Base-by-base conservation (phyloP, 139 green algal genomes). In the Bryopsis sp. region DNA sequence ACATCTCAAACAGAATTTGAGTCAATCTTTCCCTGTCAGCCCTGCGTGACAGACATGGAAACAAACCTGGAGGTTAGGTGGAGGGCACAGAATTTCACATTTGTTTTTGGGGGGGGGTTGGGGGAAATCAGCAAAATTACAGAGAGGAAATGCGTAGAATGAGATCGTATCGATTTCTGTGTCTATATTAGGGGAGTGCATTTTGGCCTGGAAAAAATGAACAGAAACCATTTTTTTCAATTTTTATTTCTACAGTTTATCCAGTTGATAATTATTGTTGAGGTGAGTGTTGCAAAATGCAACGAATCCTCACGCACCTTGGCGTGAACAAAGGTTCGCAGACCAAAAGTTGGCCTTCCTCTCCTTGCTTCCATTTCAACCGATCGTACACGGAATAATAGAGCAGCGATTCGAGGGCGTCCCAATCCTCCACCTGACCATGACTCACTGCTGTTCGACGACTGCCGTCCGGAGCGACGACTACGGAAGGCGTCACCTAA, bases 1-100 rank as follows among this genome's bases (percentile, higher is more conserved):
- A 84, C n/a, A 64, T 59, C 73, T 96, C 90, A 67, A 96, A 96
- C 35, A 87, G 71, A 0, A 96, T 70, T 73, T 90, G 81, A 15
- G n/a, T 61, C 36, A 74, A 57, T 32, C 39, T 46, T 34, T 74
- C 69, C 15, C 58, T 34, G 7, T 65, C 69, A 11, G 34, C 24
- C 58, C 63, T 63, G 28, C 8, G n/a, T 5, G 3, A 7, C n/a
- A 47, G 32, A 64, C 15, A 38, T 15, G 57, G 57, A 38, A 31
- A 39, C 11, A 19, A 38, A 57, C 11, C 11, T 15, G 15, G 43
- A 50, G 43, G 43, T 19, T 26, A 50, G 11, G 15, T 26, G 11
- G 15, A 50, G 15, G 15, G 15, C 43, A 50, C 43, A 50, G 11
- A 50, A 50, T 26, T 50, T n/a, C n/a, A n/a, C n/a, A n/a, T n/a